A percentile compares a stretch with the other conserved stretches of the same genome.
Evolutionary conservation across 768 basidiomycete species (phyloP).

Genomic region (Podaxis sp.): DNA sequence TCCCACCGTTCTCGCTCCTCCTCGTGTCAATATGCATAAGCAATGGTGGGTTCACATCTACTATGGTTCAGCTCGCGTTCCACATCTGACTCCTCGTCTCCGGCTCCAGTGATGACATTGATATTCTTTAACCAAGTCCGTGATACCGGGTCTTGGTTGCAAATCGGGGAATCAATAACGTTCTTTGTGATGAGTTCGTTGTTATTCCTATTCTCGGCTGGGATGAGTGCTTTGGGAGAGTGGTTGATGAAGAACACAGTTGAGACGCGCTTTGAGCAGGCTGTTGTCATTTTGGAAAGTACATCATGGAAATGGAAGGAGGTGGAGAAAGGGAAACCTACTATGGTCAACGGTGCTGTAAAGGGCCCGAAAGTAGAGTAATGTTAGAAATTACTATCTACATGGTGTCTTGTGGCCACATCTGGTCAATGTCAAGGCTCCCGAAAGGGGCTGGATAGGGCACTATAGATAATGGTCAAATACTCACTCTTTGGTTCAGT

Average conservation of each 20-base stretch:
- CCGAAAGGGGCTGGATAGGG: too few relatives aligned
- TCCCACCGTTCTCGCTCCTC: conserved; percentile 82
- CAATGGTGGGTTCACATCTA: conserved; percentile 46
- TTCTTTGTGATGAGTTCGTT: conserved; percentile 86
- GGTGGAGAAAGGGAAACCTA: too few relatives aligned
- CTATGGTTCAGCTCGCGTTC: background rate
- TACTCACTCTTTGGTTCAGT: too few relatives aligned
- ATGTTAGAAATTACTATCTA: too few relatives aligned
- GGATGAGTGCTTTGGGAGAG: conserved; percentile 73
- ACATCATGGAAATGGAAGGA: too few relatives aligned
- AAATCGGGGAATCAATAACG: conserved; percentile 86
- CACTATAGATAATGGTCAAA: too few relatives aligned
- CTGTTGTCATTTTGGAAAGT: background rate
- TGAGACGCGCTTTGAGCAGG: conserved; percentile 3
- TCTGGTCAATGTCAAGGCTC: too few relatives aligned
- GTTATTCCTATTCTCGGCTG: conserved; percentile 76
- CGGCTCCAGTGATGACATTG: conserved; percentile 69
- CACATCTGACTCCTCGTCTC: background rate
- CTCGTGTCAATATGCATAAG: conserved; percentile 74
- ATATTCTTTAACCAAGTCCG: conserved; percentile 83
- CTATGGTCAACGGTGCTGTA: too few relatives aligned
- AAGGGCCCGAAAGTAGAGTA: too few relatives aligned
- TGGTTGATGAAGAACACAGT: conserved; percentile 47
- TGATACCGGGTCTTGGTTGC: conserved; percentile 86
- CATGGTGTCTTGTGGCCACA: too few relatives aligned